Percentiles rank a stretch among this genome's conserved stretches.
These are phyloP conservation scores for Boletus tomentosulus DNA, from an alignment of 768 basidiomycete genomes.

Conservation along the genomic window DNA sequence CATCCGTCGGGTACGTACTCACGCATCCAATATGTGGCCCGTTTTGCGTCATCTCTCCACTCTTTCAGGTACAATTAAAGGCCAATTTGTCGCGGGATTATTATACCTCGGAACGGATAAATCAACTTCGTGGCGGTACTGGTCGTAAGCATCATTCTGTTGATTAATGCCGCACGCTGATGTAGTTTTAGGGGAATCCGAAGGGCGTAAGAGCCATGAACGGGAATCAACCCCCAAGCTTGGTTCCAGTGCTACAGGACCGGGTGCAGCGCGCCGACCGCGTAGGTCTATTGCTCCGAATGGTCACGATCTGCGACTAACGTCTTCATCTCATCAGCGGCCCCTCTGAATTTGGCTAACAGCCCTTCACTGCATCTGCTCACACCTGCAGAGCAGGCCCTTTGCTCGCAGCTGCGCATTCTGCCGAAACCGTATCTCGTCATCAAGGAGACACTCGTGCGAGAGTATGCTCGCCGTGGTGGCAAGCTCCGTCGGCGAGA, in stretches of 20 bases:
- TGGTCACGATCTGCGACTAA: not conserved
- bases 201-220: constrained; percentile 56
- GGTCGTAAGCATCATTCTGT: constrained; percentile 49
- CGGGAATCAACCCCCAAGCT: constrained; percentile 57
- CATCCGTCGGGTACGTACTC: constrained; percentile 58
- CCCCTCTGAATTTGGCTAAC: constrained; percentile 86
- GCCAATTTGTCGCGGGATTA: constrained; percentile 53
- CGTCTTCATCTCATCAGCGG: constrained; percentile 30
- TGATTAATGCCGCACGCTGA: not conserved
- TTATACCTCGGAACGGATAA: constrained; percentile 46
- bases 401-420: constrained; percentile 87
- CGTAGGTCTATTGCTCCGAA: constrained; percentile 29
- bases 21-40: not conserved
- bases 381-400: constrained; percentile 77
- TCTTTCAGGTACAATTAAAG: constrained; percentile 57
- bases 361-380: constrained; percentile 88
- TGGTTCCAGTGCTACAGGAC: constrained; percentile 30
- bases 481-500: constrained; percentile 86
- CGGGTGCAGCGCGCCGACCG: constrained; percentile 39
- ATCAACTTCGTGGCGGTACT: constrained; percentile 23
- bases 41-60: not conserved
- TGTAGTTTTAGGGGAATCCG: constrained; percentile 36
- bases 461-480: constrained; percentile 86
- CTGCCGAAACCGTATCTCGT: constrained; percentile 93
- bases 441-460: constrained; percentile 91